Evolutionary conservation across 805 yeast species (phyloP).

Genomic region (Barnettozyma pratensis): DNA sequence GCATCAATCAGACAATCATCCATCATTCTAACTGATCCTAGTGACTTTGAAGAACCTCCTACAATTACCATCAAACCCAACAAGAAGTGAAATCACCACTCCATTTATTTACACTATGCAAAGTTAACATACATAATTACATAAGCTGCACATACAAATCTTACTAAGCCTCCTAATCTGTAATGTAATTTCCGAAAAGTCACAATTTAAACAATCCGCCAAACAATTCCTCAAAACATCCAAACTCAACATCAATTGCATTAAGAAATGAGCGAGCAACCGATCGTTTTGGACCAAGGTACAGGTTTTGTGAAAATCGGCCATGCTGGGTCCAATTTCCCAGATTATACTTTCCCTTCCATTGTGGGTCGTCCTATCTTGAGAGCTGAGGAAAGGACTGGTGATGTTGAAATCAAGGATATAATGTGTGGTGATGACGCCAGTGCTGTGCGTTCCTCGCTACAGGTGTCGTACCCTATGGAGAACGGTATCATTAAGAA

Average conservation of each 20-base stretch:
- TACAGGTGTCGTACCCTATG: conserved; percentile 97
- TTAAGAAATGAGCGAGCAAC: conserved; percentile 20
- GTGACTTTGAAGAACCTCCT: conserved; percentile 9
- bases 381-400: conserved; percentile 90
- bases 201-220: background rate
- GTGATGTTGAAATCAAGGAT: conserved; percentile 77
- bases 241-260: no score
- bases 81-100: background rate
- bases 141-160: no score
- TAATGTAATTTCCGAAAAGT: background rate
- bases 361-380: conserved; percentile 96
- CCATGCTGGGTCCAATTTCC: conserved; percentile 94
- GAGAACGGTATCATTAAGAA: conserved; percentile 95
- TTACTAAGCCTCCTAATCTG: background rate
- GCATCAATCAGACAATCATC: conserved; percentile 4
- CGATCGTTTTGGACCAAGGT: conserved; percentile 90
- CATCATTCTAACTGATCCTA: conserved; percentile 11
- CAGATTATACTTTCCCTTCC: conserved; percentile 94
- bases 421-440: conserved; percentile 99
- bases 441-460: conserved; percentile 77
- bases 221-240: no score
- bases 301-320: conserved; percentile 98
- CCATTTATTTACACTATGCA: no score
- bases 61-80: conserved; percentile 19
- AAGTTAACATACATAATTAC: no score